Evolutionary conservation across 306 rosid species (phyloP), one percentile per base, ranked within the genome.

Genomic region (Cajanus cajan): DNA sequence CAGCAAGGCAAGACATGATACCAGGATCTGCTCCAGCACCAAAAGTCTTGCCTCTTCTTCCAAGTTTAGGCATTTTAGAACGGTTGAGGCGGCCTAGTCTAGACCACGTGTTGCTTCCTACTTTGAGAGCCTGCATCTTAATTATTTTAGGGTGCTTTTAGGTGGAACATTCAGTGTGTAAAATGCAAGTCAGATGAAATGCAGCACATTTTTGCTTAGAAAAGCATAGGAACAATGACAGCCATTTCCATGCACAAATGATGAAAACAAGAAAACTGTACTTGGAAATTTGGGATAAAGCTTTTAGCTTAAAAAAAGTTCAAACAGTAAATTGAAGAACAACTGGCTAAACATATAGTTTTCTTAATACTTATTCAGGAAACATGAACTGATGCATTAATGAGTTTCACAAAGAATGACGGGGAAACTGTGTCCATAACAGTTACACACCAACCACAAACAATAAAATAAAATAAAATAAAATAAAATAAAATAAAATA

Each of bases 11-110:
- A 78, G 96, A 87, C 96, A 95, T 82, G 73, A 95, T 87, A 74
- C 91, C 98, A 48, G 88, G 97, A 88, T 90, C 91, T 76, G 96
- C 99, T 82, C 99, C 99, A 75, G 90, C 91, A 37, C 96, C 97
- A 83, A 89, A 92, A 78, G 75, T 78, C 78, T 83, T 84, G 83
- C 83, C 79, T 79, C 89, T 89, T 85, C 94, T 87, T 34, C 88
- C 85, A 68, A 93, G 90, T 85, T 84, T 91, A 51, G 99, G 99
- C 99, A 95, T 89, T 45, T 78, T 86, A 74, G 99, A 86, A 45
- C 97, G 92, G 76, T 85, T 93, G 79, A 95, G 98, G 73, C 98
- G 97, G 7, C 99, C 98, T 71, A 90, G 87, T 89, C 89, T 95
- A 71, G 99, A 93, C 99, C 99, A 95, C 91, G 84, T 88, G 74